Evolutionary conservation across 2,329 filamentous ascomycete species (phyloP).

Genomic region (Colletotrichum sansevieriae): DNA sequence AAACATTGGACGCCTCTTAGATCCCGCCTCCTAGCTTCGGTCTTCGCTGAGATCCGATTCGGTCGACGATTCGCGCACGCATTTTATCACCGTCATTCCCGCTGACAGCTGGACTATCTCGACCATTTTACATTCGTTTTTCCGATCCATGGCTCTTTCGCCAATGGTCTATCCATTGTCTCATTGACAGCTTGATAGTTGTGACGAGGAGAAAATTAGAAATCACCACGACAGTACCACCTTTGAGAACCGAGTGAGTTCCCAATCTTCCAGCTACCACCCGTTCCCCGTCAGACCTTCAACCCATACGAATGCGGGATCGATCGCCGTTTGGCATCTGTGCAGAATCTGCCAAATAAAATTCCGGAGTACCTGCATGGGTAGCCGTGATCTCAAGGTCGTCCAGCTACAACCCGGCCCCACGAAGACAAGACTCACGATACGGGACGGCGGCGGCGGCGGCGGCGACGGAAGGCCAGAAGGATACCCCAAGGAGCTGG

Average conservation of each 20-base stretch:
- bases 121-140: too few relatives aligned
- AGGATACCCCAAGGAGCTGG: conserved; percentile 11
- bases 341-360: neutral
- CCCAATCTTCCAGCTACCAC: neutral
- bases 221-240: too few relatives aligned
- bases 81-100: conserved; percentile 32
- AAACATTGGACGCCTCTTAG: conserved; percentile 41
- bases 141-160: too few relatives aligned
- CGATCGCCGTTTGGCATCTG: conserved; percentile 12
- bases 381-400: conserved; percentile 1
- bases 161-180: too few relatives aligned
- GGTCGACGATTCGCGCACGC: conserved; percentile 4
- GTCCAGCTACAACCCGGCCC: neutral
- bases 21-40: conserved; percentile 31
- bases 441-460: neutral
- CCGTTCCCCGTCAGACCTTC: neutral
- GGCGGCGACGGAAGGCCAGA: neutral
- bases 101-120: conserved; percentile 13
- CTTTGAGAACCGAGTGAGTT: neutral
- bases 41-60: conserved; percentile 36
- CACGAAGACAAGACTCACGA: neutral
- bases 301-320: neutral
- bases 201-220: too few relatives aligned
- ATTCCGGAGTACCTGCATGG: conserved; percentile 1
- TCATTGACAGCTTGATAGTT: too few relatives aligned